These are phyloP conservation scores for Ogataea pignaliae DNA, from an alignment of 805 yeast species.

Conservation along the genomic window DNA sequence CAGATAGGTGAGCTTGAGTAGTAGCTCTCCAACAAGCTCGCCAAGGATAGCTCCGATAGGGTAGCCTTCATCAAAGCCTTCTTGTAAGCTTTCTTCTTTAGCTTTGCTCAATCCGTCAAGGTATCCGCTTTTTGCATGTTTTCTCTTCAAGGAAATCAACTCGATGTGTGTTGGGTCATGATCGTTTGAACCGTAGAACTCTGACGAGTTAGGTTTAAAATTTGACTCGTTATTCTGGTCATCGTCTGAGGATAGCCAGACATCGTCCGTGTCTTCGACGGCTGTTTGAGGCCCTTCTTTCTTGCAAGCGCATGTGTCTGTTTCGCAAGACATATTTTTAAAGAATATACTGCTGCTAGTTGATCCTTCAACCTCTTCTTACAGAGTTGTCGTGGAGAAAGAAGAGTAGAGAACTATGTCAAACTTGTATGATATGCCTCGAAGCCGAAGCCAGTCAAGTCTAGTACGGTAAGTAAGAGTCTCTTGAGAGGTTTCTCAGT, in stretches of 20 bases:
- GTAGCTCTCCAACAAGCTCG: constrained; percentile 53
- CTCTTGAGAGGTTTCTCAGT: too few species aligned
- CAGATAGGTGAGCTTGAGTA: constrained; percentile 40
- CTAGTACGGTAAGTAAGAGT: too few species aligned
- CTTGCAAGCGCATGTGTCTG: neutral
- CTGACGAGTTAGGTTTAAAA: constrained; percentile 23
- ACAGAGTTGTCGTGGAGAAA: too few species aligned
- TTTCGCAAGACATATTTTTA: neutral
- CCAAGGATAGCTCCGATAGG: constrained; percentile 75
- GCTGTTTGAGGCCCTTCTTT: neutral
- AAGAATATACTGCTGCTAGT: too few species aligned
- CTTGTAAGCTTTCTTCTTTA: constrained; percentile 66
- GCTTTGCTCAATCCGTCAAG: constrained; percentile 71
- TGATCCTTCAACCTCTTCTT: too few species aligned
- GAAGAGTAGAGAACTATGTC: too few species aligned
- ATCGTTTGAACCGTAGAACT: constrained; percentile 33
- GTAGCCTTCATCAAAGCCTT: constrained; percentile 78
- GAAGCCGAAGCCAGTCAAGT: too few species aligned
- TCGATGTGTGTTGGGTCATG: constrained; percentile 22
- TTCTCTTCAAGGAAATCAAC: constrained; percentile 42
- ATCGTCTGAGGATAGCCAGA: constrained; percentile 32
- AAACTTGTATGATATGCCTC: too few species aligned
- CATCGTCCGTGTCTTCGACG: constrained; percentile 21
- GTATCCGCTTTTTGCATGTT: constrained; percentile 77
- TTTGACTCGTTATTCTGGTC: constrained; percentile 23